Evolutionary conservation across 176 grass and related monocot species (phyloP).

Genomic region (Poa pratensis): DNA sequence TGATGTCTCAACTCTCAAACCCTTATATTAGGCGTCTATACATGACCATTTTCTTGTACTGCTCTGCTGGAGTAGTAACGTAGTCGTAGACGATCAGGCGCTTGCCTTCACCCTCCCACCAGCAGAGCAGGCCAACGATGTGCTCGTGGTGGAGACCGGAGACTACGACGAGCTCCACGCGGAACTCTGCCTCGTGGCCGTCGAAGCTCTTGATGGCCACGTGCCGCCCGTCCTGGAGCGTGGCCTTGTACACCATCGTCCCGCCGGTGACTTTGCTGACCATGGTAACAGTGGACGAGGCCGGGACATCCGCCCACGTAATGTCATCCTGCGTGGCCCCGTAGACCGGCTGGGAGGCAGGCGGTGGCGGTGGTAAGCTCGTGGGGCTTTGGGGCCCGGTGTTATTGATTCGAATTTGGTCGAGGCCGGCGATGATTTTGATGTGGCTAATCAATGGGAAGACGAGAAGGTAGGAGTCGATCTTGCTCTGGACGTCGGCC

Average conservation of each 20-base stretch:
- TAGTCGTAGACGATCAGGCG: conserved; percentile 3
- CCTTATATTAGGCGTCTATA: no score
- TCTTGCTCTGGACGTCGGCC: not conserved
- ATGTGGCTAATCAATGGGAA: not conserved
- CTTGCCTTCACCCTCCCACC: not conserved
- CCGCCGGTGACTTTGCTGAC: not conserved
- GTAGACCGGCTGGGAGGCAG: not conserved
- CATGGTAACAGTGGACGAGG: not conserved
- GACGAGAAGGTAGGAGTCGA: not conserved
- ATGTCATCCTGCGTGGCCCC: not conserved
- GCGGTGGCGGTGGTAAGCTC: not conserved
- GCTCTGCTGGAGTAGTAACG: no score
- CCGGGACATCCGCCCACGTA: not conserved
- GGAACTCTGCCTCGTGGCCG: not conserved
- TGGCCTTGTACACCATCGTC: not conserved
- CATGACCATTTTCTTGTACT: no score
- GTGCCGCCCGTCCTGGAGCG: not conserved
- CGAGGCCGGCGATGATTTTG: not conserved
- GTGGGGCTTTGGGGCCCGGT: not conserved
- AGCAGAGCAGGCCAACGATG: not conserved
- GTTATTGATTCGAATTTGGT: not conserved
- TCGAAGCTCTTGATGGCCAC: conserved; percentile 8
- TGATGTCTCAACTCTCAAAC: no score
- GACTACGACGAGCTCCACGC: not conserved
- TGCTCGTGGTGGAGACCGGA: not conserved